These are phyloP conservation scores for Paragyromitra xinjiangensis DNA, from an alignment of 495 filamentous ascomycete species.

Conservation along the genomic window DNA sequence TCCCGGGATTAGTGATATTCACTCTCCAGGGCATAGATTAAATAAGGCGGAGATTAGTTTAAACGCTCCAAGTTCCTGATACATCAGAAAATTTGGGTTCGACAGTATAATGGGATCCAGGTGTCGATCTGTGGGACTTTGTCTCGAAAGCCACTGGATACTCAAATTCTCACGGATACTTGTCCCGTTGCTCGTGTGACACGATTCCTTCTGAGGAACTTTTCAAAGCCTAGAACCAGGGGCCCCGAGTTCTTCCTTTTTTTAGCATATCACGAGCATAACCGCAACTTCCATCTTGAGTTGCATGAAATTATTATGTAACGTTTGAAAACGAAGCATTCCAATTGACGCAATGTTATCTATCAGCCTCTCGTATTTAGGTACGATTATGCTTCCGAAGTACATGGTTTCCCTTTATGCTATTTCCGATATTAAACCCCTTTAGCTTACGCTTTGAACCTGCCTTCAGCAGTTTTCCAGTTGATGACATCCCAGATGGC, in stretches of 20 bases:
- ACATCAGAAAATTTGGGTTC: not conserved
- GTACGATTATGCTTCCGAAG: not conserved
- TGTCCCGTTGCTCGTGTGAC: not conserved
- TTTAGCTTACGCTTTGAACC: conserved; percentile 64
- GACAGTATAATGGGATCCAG: not conserved
- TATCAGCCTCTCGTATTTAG: not conserved
- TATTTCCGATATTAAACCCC: not conserved
- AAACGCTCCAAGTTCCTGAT: not conserved
- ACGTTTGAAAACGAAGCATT: conserved; percentile 1
- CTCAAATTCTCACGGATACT: not conserved
- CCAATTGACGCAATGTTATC: conserved; percentile 6
- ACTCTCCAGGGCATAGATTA: not conserved
- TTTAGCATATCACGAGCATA: not conserved
- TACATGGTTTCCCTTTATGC: not conserved
- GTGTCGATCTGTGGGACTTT: not conserved
- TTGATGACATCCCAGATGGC: conserved; percentile 98
- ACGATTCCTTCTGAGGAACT: not conserved
- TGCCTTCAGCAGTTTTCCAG: conserved; percentile 92
- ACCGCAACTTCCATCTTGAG: not conserved
- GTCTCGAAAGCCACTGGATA: not conserved
- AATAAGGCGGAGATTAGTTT: not conserved
- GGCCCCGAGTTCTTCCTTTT: not conserved
- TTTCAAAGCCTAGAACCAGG: not conserved
- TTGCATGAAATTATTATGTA: not conserved
- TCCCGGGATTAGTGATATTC: not conserved